Percentiles rank a stretch among this genome's conserved stretches.
phyloP scores from a whole-genome alignment of 2,329 filamentous ascomycete species.

The Diaporthe capsici region DNA sequence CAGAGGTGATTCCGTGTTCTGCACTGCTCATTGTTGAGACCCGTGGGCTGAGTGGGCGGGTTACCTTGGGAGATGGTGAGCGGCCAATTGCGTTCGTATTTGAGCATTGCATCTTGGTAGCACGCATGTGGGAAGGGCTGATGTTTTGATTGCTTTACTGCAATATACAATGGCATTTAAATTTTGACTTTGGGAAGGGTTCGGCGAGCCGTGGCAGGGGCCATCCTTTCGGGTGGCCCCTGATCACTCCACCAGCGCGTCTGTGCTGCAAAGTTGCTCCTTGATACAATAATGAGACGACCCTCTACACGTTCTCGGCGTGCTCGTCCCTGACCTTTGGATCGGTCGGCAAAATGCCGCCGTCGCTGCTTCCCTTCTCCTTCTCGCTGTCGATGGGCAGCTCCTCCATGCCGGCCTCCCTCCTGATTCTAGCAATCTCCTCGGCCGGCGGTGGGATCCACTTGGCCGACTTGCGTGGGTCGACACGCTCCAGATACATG shows the following conservation, averaged over 20 bases:
- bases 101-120: neutral
- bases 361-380: conserved; percentile 23
- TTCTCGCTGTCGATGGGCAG: neutral
- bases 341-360: neutral
- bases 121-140: neutral
- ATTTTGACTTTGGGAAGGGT: neutral
- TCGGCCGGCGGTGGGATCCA: conserved; percentile 64
- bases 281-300: conserved; percentile 27
- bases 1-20: neutral
- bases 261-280: conserved; percentile 32
- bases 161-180: neutral
- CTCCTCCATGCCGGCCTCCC: conserved; percentile 54
- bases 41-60: neutral
- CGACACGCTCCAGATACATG: conserved; percentile 78
- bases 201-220: neutral
- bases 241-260: neutral
- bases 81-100: neutral
- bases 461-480: conserved; percentile 71
- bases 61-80: neutral
- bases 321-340: neutral
- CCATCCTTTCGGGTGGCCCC: neutral
- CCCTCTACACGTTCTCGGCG: conserved; percentile 24
- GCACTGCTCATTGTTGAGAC: neutral
- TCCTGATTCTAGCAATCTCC: conserved; percentile 59
- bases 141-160: neutral